phyloP scores from a whole-genome alignment of 164 flowering plant species.

The Stephania cephalantha region DNA sequence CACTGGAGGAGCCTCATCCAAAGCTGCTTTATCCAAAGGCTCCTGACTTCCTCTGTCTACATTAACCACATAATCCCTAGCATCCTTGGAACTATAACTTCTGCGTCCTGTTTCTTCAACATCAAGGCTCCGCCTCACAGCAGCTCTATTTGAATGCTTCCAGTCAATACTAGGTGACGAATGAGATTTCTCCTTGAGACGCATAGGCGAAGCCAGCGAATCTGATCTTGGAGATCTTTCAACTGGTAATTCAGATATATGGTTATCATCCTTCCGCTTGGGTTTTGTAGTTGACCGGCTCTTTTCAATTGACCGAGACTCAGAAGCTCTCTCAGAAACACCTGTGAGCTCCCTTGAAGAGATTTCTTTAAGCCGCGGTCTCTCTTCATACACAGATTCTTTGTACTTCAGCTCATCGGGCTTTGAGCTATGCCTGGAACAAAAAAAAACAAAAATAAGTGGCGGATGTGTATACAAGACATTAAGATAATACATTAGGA shows the following conservation, averaged over 20 bases:
- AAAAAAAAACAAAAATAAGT: neutral
- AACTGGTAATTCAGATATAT: slow-evolving; percentile 30
- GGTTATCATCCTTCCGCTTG: slow-evolving; percentile 30
- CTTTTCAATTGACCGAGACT: slow-evolving; percentile 36
- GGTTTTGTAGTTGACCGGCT: slow-evolving; percentile 28
- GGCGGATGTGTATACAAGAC: neutral
- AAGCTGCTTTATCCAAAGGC: slow-evolving; percentile 28
- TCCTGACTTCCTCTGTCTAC: slow-evolving; percentile 54
- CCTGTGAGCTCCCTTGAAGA: slow-evolving; percentile 27
- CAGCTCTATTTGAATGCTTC: slow-evolving; percentile 34
- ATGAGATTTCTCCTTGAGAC: slow-evolving; percentile 52
- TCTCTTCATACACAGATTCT: slow-evolving; percentile 38
- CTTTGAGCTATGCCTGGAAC: slow-evolving; percentile 37
- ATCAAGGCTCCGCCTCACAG: slow-evolving; percentile 48
- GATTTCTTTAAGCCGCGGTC: slow-evolving; percentile 19
- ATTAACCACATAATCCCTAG: slow-evolving; percentile 36
- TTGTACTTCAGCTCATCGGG: slow-evolving; percentile 35
- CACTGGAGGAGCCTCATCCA: slow-evolving; percentile 39
- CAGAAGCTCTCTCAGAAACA: slow-evolving; percentile 30
- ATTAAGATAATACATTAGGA: neutral
- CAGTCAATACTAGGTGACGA: slow-evolving; percentile 57
- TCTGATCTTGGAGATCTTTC: slow-evolving; percentile 48
- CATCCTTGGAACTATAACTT: slow-evolving; percentile 42
- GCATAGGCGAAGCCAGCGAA: slow-evolving; percentile 44
- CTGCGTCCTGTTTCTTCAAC: slow-evolving; percentile 58